Evolutionary conservation across 371 early-diverging fungal species (phyloP).

Genomic region (Batkoa obscura): DNA sequence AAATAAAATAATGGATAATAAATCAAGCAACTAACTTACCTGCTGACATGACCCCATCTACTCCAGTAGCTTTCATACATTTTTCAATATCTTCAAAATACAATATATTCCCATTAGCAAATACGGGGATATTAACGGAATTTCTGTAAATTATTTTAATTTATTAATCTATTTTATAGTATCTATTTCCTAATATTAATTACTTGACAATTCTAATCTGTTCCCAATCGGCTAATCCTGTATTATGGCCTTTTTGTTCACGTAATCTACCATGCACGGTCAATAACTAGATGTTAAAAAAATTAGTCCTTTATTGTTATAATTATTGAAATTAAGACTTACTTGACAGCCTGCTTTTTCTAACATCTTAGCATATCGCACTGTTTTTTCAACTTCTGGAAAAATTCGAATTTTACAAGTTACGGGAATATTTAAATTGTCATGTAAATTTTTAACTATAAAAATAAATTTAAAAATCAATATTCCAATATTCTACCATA

Average conservation of each 20-base stretch:
- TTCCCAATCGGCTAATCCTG: slow-evolving; percentile 96
- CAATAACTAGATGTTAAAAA: slow-evolving; percentile 27
- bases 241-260: slow-evolving; percentile 92
- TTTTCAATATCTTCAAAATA: slow-evolving; percentile 71
- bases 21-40: too few species aligned
- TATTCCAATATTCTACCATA: neutral
- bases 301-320: neutral
- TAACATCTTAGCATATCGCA: slow-evolving; percentile 93
- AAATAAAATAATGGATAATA: neutral
- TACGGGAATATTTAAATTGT: slow-evolving; percentile 80
- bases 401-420: slow-evolving; percentile 97
- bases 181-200: too few species aligned
- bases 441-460: slow-evolving; percentile 34
- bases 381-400: slow-evolving; percentile 74
- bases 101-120: slow-evolving; percentile 96
- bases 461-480: slow-evolving; percentile 7
- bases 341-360: slow-evolving; percentile 80
- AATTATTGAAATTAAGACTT: neutral
- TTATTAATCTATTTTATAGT: slow-evolving; percentile 1
- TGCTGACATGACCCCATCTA: slow-evolving; percentile 93
- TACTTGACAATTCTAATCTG: slow-evolving; percentile 87
- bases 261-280: slow-evolving; percentile 94
- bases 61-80: slow-evolving; percentile 80
- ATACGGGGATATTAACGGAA: slow-evolving; percentile 94
- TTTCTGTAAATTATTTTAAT: slow-evolving; percentile 16